phyloP scores from a whole-genome alignment of 495 filamentous ascomycete genomes.

The Bombardia bombarda region DNA sequence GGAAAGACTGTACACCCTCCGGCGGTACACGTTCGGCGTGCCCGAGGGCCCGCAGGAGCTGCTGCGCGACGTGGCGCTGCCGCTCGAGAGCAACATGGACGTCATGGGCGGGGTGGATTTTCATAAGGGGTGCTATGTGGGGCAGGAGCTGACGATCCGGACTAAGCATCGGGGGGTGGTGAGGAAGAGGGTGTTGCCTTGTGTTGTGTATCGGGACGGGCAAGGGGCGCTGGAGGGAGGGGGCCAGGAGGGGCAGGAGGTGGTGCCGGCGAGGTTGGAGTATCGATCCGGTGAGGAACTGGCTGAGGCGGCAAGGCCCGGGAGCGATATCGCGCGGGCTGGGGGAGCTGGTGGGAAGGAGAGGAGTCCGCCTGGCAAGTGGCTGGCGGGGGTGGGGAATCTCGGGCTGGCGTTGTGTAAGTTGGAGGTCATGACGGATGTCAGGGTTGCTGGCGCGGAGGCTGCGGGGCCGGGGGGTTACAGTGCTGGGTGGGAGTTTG shows the following conservation, averaged over 20 bases:
- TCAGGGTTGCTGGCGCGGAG: constrained; percentile 56
- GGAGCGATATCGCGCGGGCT: constrained; percentile 26
- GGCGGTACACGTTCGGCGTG: constrained; percentile 69
- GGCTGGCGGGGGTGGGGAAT: constrained; percentile 68
- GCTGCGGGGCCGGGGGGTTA: too few species aligned
- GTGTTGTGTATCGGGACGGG: constrained; percentile 54
- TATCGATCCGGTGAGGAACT: constrained; percentile 34
- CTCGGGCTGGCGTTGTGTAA: constrained; percentile 83
- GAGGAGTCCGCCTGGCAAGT: constrained; percentile 69
- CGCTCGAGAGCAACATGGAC: constrained; percentile 80
- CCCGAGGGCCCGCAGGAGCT: constrained; percentile 81
- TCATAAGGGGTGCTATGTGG: constrained; percentile 92
- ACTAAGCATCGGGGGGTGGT: constrained; percentile 92
- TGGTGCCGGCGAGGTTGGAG: constrained; percentile 26
- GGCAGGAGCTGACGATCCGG: constrained; percentile 91
- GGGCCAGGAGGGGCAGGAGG: too few species aligned
- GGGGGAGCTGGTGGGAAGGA: constrained; percentile 30
- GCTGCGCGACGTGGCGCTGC: constrained; percentile 55
- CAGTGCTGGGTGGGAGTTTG: constrained; percentile 36
- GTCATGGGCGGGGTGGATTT: constrained; percentile 78
- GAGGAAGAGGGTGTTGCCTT: constrained; percentile 80
- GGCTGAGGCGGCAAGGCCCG: constrained; percentile 13
- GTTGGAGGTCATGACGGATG: constrained; percentile 80
- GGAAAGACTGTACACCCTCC: constrained; percentile 65
- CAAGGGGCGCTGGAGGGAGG: too few species aligned